phyloP scores from a whole-genome alignment of 768 basidiomycete species.

The Suillus subalutaceus region DNA sequence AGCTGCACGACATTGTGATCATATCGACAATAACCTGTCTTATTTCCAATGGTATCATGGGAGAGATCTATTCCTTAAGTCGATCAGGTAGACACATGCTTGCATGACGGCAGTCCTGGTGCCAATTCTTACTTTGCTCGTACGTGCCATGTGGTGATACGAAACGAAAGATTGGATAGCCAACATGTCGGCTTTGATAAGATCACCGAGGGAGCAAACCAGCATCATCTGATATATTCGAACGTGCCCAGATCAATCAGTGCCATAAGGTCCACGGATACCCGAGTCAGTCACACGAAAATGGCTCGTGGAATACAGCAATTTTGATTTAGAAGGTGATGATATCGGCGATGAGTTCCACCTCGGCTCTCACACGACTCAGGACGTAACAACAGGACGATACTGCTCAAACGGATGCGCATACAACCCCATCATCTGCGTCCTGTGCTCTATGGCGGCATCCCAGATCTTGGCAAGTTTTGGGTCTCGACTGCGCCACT shows the following conservation, averaged over 20 bases:
- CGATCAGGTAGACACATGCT: background rate
- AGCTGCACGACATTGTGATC: background rate
- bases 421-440: slow-evolving; percentile 19
- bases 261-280: background rate
- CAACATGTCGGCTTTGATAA: background rate
- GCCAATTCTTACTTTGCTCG: background rate
- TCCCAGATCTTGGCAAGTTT: slow-evolving; percentile 33
- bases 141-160: background rate
- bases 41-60: background rate
- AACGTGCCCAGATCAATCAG: background rate
- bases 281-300: background rate
- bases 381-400: background rate
- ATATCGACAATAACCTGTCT: background rate
- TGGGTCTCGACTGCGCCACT: slow-evolving; percentile 49
- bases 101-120: background rate
- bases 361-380: background rate
- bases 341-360: background rate
- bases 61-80: background rate
- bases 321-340: background rate
- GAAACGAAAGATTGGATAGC: background rate
- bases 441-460: slow-evolving; percentile 16
- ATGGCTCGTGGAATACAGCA: background rate
- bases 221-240: background rate
- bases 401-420: slow-evolving; percentile 19
- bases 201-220: background rate